Conservation (phyloP, 2,329 filamentous ascomycete species). For the Aspergillus ruber region DNA sequence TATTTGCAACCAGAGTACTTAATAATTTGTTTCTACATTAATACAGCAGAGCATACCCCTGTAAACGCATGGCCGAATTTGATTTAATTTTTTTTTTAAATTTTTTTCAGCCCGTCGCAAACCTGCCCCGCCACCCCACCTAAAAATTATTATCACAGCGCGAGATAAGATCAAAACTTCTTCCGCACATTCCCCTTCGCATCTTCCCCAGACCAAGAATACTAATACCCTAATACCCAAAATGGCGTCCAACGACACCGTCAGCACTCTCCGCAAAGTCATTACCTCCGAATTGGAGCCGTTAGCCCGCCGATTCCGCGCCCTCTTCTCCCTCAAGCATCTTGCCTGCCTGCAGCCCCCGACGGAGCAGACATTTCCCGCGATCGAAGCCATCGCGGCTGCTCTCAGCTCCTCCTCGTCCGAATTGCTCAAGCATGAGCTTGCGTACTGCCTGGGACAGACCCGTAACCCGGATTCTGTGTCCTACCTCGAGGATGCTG, state of each 20-base stretch:
- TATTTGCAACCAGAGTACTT: too few relatives aligned
- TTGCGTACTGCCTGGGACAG: constrained; percentile 95
- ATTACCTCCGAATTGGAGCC: constrained; percentile 74
- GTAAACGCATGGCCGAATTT: too few relatives aligned
- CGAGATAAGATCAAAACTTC: constrained; percentile 32
- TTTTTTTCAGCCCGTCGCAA: background rate
- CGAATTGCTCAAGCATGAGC: constrained; percentile 87
- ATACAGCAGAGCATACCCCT: too few relatives aligned
- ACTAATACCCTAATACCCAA: constrained; percentile 20
- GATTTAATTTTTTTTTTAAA: background rate
- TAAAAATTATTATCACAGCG: constrained; percentile 28
- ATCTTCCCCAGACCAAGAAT: background rate
- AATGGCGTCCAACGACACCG: constrained; percentile 27
- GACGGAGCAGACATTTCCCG: constrained; percentile 53
- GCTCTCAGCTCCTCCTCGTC: constrained; percentile 71
- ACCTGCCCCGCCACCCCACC: constrained; percentile 31
- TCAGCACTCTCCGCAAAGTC: constrained; percentile 55
- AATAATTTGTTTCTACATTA: too few relatives aligned
- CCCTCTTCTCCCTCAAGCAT: constrained; percentile 96
- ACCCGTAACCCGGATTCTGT: constrained; percentile 71
- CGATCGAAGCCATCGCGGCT: constrained; percentile 77
- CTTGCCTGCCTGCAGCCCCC: constrained; percentile 63
- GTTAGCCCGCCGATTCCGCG: constrained; percentile 84
- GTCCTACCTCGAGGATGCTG: constrained; percentile 63
- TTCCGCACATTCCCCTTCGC: background rate